Evolutionary conservation across 331 rosid genomes (phyloP).

Genomic region (Spiraea crenata): DNA sequence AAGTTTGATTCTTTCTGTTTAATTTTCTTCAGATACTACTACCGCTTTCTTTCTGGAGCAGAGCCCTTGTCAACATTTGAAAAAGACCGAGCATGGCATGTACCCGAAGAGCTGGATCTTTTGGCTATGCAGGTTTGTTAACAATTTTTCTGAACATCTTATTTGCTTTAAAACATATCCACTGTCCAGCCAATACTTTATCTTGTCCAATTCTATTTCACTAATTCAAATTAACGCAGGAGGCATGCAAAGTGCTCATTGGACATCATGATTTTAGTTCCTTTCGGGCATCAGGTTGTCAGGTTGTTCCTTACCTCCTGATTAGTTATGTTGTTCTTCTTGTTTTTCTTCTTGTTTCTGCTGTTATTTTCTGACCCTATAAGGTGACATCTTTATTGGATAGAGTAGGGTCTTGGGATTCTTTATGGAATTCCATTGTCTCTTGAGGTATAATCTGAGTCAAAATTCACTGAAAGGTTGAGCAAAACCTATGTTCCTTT

Average conservation of each 20-base stretch:
- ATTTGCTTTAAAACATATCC: background rate
- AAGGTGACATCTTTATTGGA: background rate
- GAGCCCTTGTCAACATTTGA: constrained; percentile 80
- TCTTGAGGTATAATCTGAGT: background rate
- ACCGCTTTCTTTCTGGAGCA: constrained; percentile 77
- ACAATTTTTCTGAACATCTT: constrained; percentile 18
- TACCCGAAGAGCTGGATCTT: constrained; percentile 69
- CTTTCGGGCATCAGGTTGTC: constrained; percentile 93
- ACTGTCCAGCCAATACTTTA: background rate
- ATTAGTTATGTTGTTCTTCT: background rate
- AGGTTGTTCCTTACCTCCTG: constrained; percentile 49
- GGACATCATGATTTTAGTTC: constrained; percentile 97
- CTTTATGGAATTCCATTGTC: background rate
- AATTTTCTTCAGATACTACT: constrained; percentile 61
- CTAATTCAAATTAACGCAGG: constrained; percentile 46
- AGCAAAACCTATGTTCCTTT: background rate
- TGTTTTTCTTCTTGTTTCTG: background rate
- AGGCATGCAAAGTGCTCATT: constrained; percentile 80
- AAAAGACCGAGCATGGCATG: constrained; percentile 87
- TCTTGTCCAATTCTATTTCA: background rate
- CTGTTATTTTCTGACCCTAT: background rate
- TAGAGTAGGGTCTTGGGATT: background rate
- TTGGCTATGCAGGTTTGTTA: constrained; percentile 73
- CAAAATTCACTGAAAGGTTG: background rate
- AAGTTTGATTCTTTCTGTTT: background rate